These are phyloP conservation scores for Kodamaea sp. DNA, from an alignment of 1,139 yeast species.

Conservation along the genomic window DNA sequence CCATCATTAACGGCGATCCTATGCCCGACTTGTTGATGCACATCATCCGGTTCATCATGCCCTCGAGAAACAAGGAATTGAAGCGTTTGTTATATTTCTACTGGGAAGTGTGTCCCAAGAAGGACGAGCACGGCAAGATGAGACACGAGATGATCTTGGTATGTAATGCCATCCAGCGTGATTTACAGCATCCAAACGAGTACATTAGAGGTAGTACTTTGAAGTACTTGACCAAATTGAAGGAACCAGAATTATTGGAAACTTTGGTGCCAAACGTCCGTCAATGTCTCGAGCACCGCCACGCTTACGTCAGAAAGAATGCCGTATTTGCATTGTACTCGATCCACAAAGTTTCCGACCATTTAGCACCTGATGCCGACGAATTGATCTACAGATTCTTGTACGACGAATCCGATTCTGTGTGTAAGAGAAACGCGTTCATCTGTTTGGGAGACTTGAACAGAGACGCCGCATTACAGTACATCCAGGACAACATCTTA, in stretches of 20 bases:
- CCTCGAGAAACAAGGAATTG: conserved; percentile 85
- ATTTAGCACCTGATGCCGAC: conserved; percentile 92
- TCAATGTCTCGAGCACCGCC: conserved; percentile 91
- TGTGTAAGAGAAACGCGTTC: conserved; percentile 95
- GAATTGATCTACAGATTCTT: conserved; percentile 76
- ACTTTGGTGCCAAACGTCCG: conserved; percentile 94
- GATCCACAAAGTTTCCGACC: conserved; percentile 79
- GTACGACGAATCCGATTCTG: conserved; percentile 83
- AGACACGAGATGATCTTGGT: conserved; percentile 98
- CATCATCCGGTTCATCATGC: conserved; percentile 95
- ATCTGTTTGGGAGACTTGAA: conserved; percentile 81
- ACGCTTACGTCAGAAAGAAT: conserved; percentile 96
- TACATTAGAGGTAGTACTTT: conserved; percentile 94
- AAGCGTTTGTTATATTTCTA: conserved; percentile 91
- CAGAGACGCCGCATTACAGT: conserved; percentile 81
- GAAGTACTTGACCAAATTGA: conserved; percentile 85
- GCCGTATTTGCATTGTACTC: conserved; percentile 91
- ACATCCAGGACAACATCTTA: conserved; percentile 70
- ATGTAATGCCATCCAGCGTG: conserved; percentile 96
- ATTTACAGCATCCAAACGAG: conserved; percentile 97
- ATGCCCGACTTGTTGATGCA: conserved; percentile 97
- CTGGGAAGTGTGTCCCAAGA: conserved; percentile 98
- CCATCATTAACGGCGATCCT: conserved; percentile 91
- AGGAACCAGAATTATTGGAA: conserved; percentile 91
- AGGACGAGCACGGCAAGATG: conserved; percentile 83